phyloP scores from a whole-genome alignment of 2,329 filamentous ascomycete genomes.

The Kalaharituber pfeilii region DNA sequence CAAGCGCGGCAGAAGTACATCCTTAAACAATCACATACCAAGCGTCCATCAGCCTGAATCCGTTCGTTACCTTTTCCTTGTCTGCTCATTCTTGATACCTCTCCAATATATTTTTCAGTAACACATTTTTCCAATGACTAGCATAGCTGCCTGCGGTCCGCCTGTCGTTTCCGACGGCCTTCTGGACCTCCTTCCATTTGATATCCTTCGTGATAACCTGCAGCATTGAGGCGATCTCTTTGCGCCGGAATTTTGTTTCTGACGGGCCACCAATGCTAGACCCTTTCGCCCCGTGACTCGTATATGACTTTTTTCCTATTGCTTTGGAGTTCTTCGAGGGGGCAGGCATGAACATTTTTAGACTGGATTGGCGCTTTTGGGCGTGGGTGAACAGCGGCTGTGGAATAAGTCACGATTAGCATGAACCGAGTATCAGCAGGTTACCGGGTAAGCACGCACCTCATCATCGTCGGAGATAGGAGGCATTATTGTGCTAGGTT shows the following conservation, averaged over 20 bases:
- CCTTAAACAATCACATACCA: no score
- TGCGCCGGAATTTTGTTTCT: background rate
- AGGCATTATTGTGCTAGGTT: no score
- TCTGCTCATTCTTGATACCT: background rate
- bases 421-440: background rate
- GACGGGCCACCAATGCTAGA: background rate
- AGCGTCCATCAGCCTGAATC: no score
- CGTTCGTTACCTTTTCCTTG: background rate
- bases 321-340: background rate
- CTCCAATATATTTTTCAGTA: conserved; percentile 1
- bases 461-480: background rate
- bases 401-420: background rate
- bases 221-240: background rate
- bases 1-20: no score
- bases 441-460: background rate
- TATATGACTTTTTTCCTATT: background rate
- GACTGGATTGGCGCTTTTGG: background rate
- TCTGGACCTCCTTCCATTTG: background rate
- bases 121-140: conserved; percentile 1
- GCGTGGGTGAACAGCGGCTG: background rate
- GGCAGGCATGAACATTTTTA: no score
- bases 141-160: background rate
- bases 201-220: background rate
- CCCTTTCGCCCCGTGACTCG: background rate
- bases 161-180: background rate